Evolutionary conservation across 2,329 filamentous ascomycete genomes (phyloP).

Genomic region (Drechmeria coniospora): DNA sequence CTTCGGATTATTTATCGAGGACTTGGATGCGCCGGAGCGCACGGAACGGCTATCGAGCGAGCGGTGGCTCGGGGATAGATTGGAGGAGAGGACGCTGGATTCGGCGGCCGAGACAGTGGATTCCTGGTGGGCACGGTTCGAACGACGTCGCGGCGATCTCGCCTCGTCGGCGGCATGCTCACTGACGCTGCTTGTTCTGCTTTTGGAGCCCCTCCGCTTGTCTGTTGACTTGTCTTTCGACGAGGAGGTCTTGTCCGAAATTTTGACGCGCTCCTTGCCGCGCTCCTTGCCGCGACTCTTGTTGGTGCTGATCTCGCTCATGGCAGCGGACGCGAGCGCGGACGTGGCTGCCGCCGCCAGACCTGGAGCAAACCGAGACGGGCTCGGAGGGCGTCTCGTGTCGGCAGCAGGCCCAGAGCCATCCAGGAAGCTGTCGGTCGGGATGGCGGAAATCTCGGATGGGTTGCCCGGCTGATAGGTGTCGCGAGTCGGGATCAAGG

Average conservation of each 20-base stretch:
- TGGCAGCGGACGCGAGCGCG: conserved; percentile 21
- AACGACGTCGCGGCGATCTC: conserved; percentile 31
- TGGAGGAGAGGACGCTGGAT: conserved; percentile 39
- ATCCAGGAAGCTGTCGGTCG: conserved; percentile 45
- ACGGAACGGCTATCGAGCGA: conserved; percentile 39
- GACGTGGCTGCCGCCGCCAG: conserved; percentile 19
- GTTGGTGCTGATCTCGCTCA: conserved; percentile 26
- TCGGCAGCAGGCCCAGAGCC: conserved; percentile 33
- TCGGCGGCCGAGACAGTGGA: conserved; percentile 36
- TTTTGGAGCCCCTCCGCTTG: conserved; percentile 31
- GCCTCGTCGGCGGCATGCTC: conserved; percentile 32
- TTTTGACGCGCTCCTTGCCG: conserved; percentile 25
- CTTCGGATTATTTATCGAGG: conserved; percentile 84
- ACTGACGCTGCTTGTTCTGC: conserved; percentile 30
- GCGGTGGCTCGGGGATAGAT: conserved; percentile 36
- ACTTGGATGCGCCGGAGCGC: conserved; percentile 38
- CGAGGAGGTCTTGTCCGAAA: conserved; percentile 17
- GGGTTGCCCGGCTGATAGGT: conserved; percentile 49
- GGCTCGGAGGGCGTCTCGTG: conserved; percentile 25
- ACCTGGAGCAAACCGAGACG: conserved; percentile 22
- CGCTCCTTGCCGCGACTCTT: conserved; percentile 31
- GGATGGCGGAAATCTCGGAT: conserved; percentile 76
- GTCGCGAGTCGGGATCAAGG: conserved; percentile 41
- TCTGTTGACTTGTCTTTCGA: conserved; percentile 32
- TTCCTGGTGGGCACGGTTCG: conserved; percentile 36